These are phyloP conservation scores for Botryosphaeria agaves DNA, from an alignment of 2,329 filamentous ascomycete species.

Conservation along the genomic window DNA sequence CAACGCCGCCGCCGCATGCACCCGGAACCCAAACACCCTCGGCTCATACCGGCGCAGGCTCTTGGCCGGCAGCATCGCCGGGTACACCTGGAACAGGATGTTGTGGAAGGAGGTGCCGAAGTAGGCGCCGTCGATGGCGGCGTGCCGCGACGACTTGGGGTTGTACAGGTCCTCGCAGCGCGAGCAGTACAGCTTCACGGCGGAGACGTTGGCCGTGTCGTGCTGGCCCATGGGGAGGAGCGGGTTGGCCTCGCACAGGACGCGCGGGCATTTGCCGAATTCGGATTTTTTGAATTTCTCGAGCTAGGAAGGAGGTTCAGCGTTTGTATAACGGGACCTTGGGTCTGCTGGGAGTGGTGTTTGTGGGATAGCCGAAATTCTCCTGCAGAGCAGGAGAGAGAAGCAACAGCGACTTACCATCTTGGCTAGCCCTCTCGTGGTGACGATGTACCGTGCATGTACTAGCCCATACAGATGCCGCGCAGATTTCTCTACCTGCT, in stretches of 20 bases:
- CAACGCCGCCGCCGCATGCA: slow-evolving; percentile 76
- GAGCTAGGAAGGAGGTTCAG: slow-evolving; percentile 44
- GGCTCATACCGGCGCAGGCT: slow-evolving; percentile 74
- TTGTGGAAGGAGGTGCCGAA: slow-evolving; percentile 98
- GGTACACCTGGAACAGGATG: slow-evolving; percentile 97
- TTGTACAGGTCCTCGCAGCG: slow-evolving; percentile 98
- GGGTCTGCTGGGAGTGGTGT: slow-evolving; percentile 2
- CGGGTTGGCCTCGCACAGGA: slow-evolving; percentile 85
- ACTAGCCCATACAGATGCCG: slow-evolving; percentile 91
- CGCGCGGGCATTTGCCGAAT: slow-evolving; percentile 94
- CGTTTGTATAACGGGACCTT: neutral
- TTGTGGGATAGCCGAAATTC: neutral
- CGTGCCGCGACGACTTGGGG: slow-evolving; percentile 91
- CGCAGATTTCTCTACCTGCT: slow-evolving; percentile 94
- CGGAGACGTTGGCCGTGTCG: slow-evolving; percentile 71
- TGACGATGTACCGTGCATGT: slow-evolving; percentile 92
- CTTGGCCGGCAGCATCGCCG: slow-evolving; percentile 74
- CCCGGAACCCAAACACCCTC: slow-evolving; percentile 85
- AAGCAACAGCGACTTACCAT: slow-evolving; percentile 49
- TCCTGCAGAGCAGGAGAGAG: neutral
- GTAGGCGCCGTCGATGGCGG: slow-evolving; percentile 90
- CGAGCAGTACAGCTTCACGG: slow-evolving; percentile 93
- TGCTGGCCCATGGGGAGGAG: slow-evolving; percentile 89
- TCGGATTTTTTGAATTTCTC: slow-evolving; percentile 98
- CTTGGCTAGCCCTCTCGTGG: slow-evolving; percentile 80